Base-by-base conservation (phyloP, 371 early-diverging fungal species). In the Rhizopus stolonifer region DNA sequence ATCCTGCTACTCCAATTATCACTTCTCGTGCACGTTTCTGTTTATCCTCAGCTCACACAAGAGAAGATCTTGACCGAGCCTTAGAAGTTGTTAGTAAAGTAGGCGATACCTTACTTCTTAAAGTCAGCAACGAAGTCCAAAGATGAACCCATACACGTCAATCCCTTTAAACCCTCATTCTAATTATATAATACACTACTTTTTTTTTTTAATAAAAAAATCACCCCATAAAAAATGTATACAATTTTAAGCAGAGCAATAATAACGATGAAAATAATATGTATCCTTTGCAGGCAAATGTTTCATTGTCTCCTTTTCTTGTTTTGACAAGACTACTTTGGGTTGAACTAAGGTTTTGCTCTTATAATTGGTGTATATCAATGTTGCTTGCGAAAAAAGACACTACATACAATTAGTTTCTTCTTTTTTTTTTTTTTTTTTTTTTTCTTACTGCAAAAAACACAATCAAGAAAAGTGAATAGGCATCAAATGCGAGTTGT, bases 21-120 rank as follows among this genome's bases (percentile, higher is more conserved):
- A 89, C 93, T n/a, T 91, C 93, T 8, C 83, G 99, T 38, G 99
- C 95, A 23, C 82, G 99, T 47, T 94, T 99, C 84, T 99, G 99
- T 76, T 66, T 99, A 39, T 92, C 93, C 15, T 91, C 98, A 2
- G 81, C 96, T 14, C 99, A 99, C 69, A 95, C 93, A 11, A 87
- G 84, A 69, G 93, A 95, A 70, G 99, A 99, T 65, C 67, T 99
- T 24, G 89, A 92, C 62, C 65, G 71, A 56, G 79, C 87, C 9
- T 54, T 89, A 43, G 66, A 83, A 53, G 67, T 69, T 43, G 72
- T 87, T 44, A 79, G 80, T 63, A 82, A 84, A 50, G 82, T 88
- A 18, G 88, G 88, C 21, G 85, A 85, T 43, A 56, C 75, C 46
- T 67, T 87, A n/a, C 58, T 81, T 73, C 65, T 88, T 31, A 88